Base-by-base conservation (phyloP, 1,284 basidiomycete species). In the Heterobasidion irregulare region DNA sequence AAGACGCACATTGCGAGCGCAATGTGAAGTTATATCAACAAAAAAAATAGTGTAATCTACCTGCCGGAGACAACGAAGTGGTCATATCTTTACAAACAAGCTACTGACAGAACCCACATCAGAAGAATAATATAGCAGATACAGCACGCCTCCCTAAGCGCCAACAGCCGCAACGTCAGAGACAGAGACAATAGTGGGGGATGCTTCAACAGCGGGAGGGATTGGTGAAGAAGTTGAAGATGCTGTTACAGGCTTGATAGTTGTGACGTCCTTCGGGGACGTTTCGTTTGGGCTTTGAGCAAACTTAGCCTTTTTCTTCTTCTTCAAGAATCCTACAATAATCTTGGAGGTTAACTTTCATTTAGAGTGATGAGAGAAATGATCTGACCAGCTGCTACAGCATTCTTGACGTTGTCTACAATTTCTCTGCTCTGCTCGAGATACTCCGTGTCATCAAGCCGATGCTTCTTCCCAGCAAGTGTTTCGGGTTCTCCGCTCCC, bases 391-490 rank as follows among this genome's bases (percentile, higher is more conserved):
- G 82, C 79, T 51, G 87, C 79, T 5, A 99, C 96, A 0, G 96
- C 96, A 59, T 77, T 92, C 73, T 92, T 90, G 26, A 98, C 96
- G 62, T 82, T 87, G 60, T 97, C 94, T 9, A 94, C 92, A 48
- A 98, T 84, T 66, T 98, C 94, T 65, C 83, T 77, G 65, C 88
- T 95, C 73, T 98, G 88, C 65, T 98, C 94, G 41, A 99, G 68
- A 65, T 90, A 98, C 69, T 96, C 86, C 10, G 83, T 86, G 66
- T 99, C 96, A 52, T 98, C 94, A 55, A 98, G 84, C 45, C 92
- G 83, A 62, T 92, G 86, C 69, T 96, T 97, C 73, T 82, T 86
- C 34, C 89, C 86, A 0, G 84, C 80, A 35, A 77, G 68, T 56
- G 74, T 74, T 26, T 80, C 79, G 0, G 82, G 68, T 33, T 78